A percentile compares a stretch with the other conserved stretches of the same genome.
phyloP scores from a whole-genome alignment of 371 early-diverging fungal species.

The Basidiobolus heterosporus region DNA sequence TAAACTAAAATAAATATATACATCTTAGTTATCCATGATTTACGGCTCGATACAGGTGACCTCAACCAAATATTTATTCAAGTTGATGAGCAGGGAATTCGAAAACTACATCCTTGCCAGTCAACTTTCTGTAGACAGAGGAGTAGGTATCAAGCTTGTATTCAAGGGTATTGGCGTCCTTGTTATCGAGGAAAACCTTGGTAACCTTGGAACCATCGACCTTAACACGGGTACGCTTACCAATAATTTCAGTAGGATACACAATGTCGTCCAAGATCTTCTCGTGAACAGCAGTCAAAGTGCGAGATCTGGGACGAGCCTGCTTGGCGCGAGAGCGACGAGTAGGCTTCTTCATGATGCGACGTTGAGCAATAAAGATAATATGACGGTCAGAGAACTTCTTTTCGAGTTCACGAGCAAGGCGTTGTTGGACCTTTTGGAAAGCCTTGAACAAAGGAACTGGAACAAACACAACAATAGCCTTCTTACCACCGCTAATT shows the following conservation, averaged over 20 bases:
- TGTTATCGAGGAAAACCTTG: slow-evolving; percentile 92
- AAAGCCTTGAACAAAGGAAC: slow-evolving; percentile 80
- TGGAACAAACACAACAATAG: slow-evolving; percentile 90
- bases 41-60: too few species aligned
- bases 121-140: slow-evolving; percentile 83
- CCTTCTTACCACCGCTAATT: slow-evolving; percentile 85
- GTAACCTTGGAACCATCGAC: slow-evolving; percentile 84
- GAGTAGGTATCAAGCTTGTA: slow-evolving; percentile 95
- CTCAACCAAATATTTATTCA: too few species aligned
- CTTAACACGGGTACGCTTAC: slow-evolving; percentile 89
- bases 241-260: slow-evolving; percentile 93
- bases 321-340: slow-evolving; percentile 77
- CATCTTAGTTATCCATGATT: too few species aligned
- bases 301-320: slow-evolving; percentile 86
- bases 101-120: slow-evolving; percentile 92
- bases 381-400: slow-evolving; percentile 97
- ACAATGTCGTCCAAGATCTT: slow-evolving; percentile 90
- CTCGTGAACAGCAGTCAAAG: too few species aligned
- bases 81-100: slow-evolving; percentile 68
- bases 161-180: slow-evolving; percentile 89
- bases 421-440: slow-evolving; percentile 75
- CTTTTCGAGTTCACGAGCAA: slow-evolving; percentile 97
- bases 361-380: slow-evolving; percentile 87
- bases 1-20: too few species aligned
- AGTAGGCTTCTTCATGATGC: slow-evolving; percentile 82